Evolutionary conservation across 441 rosid genomes (phyloP), one percentile per base, ranked within the genome.

Genomic region (Adansonia rubrostipa): DNA sequence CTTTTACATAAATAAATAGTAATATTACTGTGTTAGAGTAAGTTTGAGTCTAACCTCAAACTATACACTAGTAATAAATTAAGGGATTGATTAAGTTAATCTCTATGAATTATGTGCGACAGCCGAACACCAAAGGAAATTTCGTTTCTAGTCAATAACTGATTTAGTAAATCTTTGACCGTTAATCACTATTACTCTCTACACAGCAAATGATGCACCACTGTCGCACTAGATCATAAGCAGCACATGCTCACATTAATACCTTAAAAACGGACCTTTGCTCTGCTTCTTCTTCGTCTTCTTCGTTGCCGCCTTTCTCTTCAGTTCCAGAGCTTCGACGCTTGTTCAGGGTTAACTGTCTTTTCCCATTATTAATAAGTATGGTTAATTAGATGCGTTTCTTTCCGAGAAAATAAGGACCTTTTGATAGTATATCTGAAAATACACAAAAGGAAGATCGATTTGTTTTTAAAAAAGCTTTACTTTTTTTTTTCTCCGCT

Each of bases 241-340:
- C 19, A 57, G 45, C 66, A 8, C 24, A 73, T 9, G 28, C 42
- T 0, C 6, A 10, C 13, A 72, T 28, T 2, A 56, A 7, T 7
- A 0, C 7, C 45, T 14, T 54, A 72, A 9, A 71, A 53, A 24
- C 28, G 28, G 28, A 48, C 50, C 75, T 63, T 54, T 33, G 1
- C 9, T 8, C 6, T 11, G 0, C 4, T 20, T 22, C 33, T 9
- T 66, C 28, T 66, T 33, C 17, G 22, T 6, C 14, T 1, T 66
- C 24, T 0, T 19, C n/a, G n/a, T 61, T 56, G 70, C 60, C 78
- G 70, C 48, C 42, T 24, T 19, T 74, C 77, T 50, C 60, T 13
- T 48, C 40, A 20, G 40, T 70, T 48, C 2, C 24, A 47, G 9
- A 44, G 42, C 24, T 24, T 62, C 78, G 28, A 75, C 78, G 60